Conservation (phyloP, 768 basidiomycete species). For the Trametes cinnabarina region DNA sequence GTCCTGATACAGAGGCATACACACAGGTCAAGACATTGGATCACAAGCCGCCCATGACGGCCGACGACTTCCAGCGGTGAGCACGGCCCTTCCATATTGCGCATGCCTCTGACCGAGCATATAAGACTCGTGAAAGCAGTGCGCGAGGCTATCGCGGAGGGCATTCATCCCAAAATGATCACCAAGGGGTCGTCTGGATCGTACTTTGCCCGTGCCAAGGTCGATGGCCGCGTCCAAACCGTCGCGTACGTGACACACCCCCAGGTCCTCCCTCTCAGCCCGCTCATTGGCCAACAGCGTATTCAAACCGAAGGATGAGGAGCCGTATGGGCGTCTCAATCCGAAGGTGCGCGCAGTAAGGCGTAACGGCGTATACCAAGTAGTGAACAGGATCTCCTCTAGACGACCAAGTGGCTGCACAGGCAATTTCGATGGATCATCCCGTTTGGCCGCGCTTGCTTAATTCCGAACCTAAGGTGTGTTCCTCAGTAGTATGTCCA, state of each 20-base stretch:
- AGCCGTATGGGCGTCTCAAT: constrained; percentile 85
- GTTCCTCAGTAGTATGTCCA: constrained; percentile 1
- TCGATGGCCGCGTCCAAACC: constrained; percentile 73
- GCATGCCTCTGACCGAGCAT: constrained; percentile 16
- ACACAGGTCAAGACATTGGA: constrained; percentile 74
- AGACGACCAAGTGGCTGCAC: constrained; percentile 91
- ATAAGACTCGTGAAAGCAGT: constrained; percentile 62
- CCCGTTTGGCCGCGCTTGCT: constrained; percentile 84
- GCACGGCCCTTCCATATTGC: constrained; percentile 26
- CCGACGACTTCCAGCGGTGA: constrained; percentile 69
- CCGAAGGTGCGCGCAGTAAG: constrained; percentile 57
- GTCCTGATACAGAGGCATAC: background rate
- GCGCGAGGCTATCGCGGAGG: constrained; percentile 65
- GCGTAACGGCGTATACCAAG: background rate
- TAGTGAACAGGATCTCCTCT: background rate
- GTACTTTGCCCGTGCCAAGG: constrained; percentile 85
- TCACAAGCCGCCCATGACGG: constrained; percentile 73
- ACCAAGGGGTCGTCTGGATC: constrained; percentile 86
- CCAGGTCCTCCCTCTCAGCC: too few relatives aligned
- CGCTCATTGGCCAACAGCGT: constrained; percentile 45
- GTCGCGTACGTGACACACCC: constrained; percentile 47
- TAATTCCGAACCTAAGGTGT: constrained; percentile 86
- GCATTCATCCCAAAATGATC: constrained; percentile 90
- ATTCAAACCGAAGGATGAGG: constrained; percentile 91
- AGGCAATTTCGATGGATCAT: constrained; percentile 87